Base-by-base conservation (phyloP, 2,329 filamentous ascomycete species). In the Talaromyces verruculosus region DNA sequence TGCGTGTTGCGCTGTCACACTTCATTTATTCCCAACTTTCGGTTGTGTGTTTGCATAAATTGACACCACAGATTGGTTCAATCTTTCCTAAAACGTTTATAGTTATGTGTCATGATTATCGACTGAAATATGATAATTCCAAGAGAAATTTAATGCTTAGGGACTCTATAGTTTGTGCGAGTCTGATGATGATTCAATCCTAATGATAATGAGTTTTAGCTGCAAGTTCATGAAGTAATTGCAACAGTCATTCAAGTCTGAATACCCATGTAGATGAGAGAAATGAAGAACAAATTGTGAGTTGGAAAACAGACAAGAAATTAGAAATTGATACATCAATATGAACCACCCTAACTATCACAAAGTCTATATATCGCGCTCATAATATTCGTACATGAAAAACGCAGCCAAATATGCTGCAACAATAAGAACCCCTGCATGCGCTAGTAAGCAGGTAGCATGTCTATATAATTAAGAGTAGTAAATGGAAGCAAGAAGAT, bases 31-130 rank as follows among this genome's bases (percentile, higher is more conserved):
- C 28, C 30, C 41, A 43, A 47, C 13, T 39, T 57, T 41, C 35
- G 47, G n/a, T 58, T 41, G 43, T 35, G 17, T 30, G 37, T 19
- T 45, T 58, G 39, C 37, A 64, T 64, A 45, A 30, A 43, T 47
- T 37, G 28, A 60, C 5, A 37, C 53, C 53, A 57, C 53, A 39
- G 35, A 17, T 37, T 22, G 30, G 30, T 37, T 37, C 51, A 39
- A 22, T 13, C 1, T 22, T 57, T 55, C 6, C 13, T 19, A 17
- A 10, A 51, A 51, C 22, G 13, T 7, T 22, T 57, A 37, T 37
- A 37, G 10, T 57, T 25, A 57, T 39, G 19, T 25, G 30, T 57
- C 19, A 39, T 37, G 33, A 57, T 57, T 57, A 11, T 39, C 33
- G 30, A 22, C n/a, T 8, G 17, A 39, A 57, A 35, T 57, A 37